Evolutionary conservation across 2,329 filamentous ascomycete genomes (phyloP).

Genomic region (Cercospora citrullina): DNA sequence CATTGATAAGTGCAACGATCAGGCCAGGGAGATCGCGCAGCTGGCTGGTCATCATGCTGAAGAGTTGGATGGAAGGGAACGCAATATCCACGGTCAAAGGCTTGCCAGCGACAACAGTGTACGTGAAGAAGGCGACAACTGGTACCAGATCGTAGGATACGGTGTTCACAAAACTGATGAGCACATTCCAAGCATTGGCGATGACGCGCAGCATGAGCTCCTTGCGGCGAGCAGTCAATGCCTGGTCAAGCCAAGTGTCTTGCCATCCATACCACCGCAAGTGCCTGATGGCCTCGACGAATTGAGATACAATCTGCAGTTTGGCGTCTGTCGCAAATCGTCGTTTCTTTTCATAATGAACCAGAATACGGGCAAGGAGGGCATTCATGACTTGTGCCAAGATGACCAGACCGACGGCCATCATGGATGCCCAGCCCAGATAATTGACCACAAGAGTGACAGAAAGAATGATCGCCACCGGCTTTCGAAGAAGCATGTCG

Average conservation of each 20-base stretch:
- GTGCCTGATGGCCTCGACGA: constrained; percentile 82
- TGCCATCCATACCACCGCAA: constrained; percentile 83
- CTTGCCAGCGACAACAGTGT: constrained; percentile 68
- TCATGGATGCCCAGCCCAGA: constrained; percentile 75
- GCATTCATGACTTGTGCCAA: constrained; percentile 70
- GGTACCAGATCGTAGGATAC: constrained; percentile 74
- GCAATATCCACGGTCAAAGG: constrained; percentile 76
- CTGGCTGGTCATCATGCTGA: constrained; percentile 70
- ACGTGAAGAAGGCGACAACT: constrained; percentile 77
- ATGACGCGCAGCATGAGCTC: constrained; percentile 67
- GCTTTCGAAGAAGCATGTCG: constrained; percentile 70
- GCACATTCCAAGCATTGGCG: constrained; percentile 61
- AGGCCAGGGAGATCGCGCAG: constrained; percentile 73
- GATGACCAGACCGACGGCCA: constrained; percentile 61
- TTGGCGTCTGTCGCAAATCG: constrained; percentile 73
- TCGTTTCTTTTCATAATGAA: constrained; percentile 70
- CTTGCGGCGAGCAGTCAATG: constrained; percentile 66
- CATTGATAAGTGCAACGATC: constrained; percentile 75
- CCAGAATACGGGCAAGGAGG: constrained; percentile 63
- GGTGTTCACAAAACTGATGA: constrained; percentile 68
- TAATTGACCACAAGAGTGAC: constrained; percentile 73
- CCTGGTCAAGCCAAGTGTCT: constrained; percentile 67
- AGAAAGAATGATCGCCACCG: constrained; percentile 73
- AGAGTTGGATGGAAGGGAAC: constrained; percentile 82
- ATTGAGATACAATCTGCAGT: constrained; percentile 78